Evolutionary conservation across 73 alveolate genomes (phyloP).

Genomic region (Breviolum minutum): DNA sequence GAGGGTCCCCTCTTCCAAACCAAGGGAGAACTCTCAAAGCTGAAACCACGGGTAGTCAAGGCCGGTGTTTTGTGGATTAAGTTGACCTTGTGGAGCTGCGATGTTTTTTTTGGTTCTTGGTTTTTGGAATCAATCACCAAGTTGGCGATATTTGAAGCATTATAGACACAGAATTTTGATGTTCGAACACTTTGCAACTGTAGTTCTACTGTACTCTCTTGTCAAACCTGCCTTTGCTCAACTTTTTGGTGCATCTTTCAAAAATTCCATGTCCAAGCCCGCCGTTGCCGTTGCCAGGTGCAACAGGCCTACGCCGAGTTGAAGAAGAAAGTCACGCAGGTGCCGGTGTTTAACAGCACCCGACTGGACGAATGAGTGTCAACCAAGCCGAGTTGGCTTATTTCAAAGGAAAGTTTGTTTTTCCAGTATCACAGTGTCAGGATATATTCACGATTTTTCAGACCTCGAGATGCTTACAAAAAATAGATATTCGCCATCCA

Average conservation of each 20-base stretch:
- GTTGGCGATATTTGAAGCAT: too few species aligned
- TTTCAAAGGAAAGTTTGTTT: not conserved
- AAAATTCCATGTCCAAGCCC: not conserved
- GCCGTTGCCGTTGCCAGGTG: too few species aligned
- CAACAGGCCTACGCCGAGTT: constrained; percentile 22
- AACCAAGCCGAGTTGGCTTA: not conserved
- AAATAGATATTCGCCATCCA: not conserved
- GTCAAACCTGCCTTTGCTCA: not conserved
- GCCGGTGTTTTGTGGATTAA: not conserved
- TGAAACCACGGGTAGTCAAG: constrained; percentile 57
- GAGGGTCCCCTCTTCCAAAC: constrained; percentile 32
- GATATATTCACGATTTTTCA: not conserved
- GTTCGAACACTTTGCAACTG: too few species aligned
- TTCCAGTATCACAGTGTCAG: not conserved
- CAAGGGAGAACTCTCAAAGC: constrained; percentile 10
- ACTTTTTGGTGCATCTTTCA: not conserved
- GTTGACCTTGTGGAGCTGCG: not conserved
- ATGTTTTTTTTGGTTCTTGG: too few species aligned
- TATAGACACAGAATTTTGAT: too few species aligned
- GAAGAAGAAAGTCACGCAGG: constrained; percentile 79
- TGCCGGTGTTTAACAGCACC: not conserved
- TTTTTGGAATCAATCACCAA: too few species aligned
- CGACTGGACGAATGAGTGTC: not conserved
- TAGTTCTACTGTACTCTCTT: not conserved
- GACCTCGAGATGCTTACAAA: too few species aligned